Conservation (phyloP, 768 basidiomycete species). For the Trametes elegans region DNA sequence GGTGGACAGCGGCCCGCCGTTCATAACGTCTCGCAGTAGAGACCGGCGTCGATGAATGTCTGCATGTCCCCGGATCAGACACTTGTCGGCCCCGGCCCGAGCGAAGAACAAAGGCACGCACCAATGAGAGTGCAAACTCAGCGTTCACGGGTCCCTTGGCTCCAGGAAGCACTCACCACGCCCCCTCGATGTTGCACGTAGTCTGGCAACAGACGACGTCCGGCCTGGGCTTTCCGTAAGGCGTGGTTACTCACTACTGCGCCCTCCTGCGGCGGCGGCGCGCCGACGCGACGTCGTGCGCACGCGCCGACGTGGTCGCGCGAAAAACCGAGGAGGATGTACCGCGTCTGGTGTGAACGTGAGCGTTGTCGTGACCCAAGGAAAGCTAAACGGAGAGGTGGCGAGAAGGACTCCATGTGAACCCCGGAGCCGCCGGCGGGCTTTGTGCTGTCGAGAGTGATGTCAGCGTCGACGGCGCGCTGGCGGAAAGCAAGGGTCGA, state of each 20-base stretch:
- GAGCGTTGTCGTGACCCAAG: background rate
- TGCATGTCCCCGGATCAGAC: conserved; percentile 6
- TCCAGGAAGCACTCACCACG: background rate
- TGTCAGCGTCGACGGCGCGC: background rate
- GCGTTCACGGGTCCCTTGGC: background rate
- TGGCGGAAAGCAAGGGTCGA: background rate
- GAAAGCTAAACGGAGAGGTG: background rate
- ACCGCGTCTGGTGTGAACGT: conserved; percentile 4
- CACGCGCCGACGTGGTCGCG: background rate
- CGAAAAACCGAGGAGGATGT: background rate
- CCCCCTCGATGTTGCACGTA: background rate
- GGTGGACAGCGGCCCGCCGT: no score
- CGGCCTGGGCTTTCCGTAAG: background rate
- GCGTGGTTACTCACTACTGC: conserved; percentile 5
- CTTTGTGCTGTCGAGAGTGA: background rate
- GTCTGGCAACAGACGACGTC: background rate
- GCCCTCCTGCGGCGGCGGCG: background rate
- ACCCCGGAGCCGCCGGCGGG: background rate
- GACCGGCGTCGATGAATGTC: background rate
- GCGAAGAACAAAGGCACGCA: conserved; percentile 5
- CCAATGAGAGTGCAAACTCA: conserved; percentile 2
- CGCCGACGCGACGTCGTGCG: no score
- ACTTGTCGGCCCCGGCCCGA: conserved; percentile 6
- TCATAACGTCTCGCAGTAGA: background rate
- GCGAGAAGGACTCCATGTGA: conserved; percentile 1